phyloP scores from a whole-genome alignment of 345 rosid genomes.

The Lepidium didymum region DNA sequence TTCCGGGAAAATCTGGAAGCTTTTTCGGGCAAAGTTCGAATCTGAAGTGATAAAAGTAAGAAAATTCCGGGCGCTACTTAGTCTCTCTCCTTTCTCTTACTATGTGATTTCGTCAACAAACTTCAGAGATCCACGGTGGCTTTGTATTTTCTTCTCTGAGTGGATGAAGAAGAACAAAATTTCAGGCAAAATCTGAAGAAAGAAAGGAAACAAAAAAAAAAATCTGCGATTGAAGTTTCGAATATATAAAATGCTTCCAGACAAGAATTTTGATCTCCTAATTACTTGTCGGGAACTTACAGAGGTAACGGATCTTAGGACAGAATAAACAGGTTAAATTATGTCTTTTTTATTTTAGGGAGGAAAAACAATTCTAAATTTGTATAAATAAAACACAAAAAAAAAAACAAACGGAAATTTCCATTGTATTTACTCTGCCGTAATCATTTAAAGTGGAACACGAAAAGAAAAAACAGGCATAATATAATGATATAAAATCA shows the following conservation, averaged over 20 bases:
- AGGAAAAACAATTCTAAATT: background rate
- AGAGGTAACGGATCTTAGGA: slow-evolving; percentile 28
- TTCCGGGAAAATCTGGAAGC: background rate
- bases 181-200: background rate
- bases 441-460: background rate
- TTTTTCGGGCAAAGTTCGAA: slow-evolving; percentile 1
- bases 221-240: slow-evolving; percentile 2
- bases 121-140: slow-evolving; percentile 22
- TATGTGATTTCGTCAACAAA: slow-evolving; percentile 17
- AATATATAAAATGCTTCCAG: slow-evolving; percentile 1
- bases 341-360: background rate
- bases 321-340: slow-evolving; percentile 16
- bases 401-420: background rate
- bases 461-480: background rate
- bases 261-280: slow-evolving; percentile 26
- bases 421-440: background rate
- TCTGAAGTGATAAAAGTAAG: background rate
- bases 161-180: background rate
- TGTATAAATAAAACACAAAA: background rate
- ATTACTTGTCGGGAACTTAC: slow-evolving; percentile 26
- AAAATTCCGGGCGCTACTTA: background rate
- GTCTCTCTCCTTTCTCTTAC: background rate
- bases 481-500: background rate
- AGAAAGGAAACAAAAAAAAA: background rate
- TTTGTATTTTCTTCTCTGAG: background rate